A percentile compares a stretch with the other conserved stretches of the same genome.
These are phyloP conservation scores for Entrophospora sp. DNA, from an alignment of 192 early-diverging fungal species.

Conservation along the genomic window DNA sequence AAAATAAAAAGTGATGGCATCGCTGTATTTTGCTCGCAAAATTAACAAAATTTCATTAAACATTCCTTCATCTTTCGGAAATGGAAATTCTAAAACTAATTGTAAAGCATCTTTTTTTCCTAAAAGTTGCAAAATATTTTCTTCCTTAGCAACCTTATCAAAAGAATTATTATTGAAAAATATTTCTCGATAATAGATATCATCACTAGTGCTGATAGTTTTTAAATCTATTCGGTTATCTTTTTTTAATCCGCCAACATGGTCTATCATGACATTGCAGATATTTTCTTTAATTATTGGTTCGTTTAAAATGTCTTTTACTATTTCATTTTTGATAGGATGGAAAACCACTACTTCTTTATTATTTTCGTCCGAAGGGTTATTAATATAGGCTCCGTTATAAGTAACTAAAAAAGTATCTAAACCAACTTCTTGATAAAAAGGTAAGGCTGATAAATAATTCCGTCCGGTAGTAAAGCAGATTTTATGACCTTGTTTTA, in stretches of 20 bases:
- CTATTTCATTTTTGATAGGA: not conserved
- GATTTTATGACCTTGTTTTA: not conserved
- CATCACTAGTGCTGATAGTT: slow-evolving; percentile 8
- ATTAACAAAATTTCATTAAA: not conserved
- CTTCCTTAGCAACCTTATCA: not conserved
- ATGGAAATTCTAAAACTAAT: slow-evolving; percentile 15
- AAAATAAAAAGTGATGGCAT: not conserved
- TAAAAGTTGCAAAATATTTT: slow-evolving; percentile 2
- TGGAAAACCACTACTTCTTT: not conserved
- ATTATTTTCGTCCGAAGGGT: not conserved
- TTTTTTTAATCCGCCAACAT: no score
- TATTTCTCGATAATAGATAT: slow-evolving; percentile 7
- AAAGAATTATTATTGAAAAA: slow-evolving; percentile 11
- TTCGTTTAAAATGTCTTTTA: not conserved
- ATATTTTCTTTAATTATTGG: slow-evolving; percentile 6
- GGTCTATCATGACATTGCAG: not conserved
- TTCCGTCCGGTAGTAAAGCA: slow-evolving; percentile 8
- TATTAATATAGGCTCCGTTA: slow-evolving; percentile 11
- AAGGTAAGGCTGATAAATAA: slow-evolving; percentile 13
- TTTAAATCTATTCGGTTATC: no score
- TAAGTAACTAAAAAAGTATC: slow-evolving; percentile 14
- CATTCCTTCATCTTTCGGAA: not conserved
- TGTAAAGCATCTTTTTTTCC: not conserved
- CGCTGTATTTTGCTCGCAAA: not conserved
- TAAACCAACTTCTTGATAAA: slow-evolving; percentile 9